These are phyloP conservation scores for Adansonia rubrostipa DNA, from an alignment of 441 rosid species.

Conservation along the genomic window DNA sequence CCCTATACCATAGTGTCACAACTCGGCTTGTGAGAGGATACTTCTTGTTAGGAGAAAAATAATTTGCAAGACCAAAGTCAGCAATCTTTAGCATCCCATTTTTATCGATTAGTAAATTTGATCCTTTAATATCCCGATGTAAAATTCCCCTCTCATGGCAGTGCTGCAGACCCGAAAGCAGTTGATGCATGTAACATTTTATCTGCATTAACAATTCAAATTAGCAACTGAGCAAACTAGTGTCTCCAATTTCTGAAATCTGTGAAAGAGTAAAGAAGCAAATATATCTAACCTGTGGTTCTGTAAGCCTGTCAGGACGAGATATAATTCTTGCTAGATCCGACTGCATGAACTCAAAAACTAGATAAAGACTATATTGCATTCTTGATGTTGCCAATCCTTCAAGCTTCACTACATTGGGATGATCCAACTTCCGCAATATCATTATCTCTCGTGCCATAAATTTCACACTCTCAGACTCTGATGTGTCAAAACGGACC, in stretches of 20 bases:
- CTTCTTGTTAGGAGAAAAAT: slow-evolving; percentile 40
- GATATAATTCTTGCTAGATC: slow-evolving; percentile 54
- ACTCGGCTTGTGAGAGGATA: slow-evolving; percentile 78
- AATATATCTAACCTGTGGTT: slow-evolving; percentile 44
- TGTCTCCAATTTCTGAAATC: slow-evolving; percentile 10
- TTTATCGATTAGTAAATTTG: slow-evolving; percentile 57
- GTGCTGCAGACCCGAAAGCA: slow-evolving; percentile 63
- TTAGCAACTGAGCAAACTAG: slow-evolving; percentile 2
- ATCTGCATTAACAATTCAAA: slow-evolving; percentile 42
- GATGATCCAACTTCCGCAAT: slow-evolving; percentile 78
- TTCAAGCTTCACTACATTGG: slow-evolving; percentile 73
- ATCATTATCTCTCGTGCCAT: slow-evolving; percentile 81
- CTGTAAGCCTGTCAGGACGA: slow-evolving; percentile 49
- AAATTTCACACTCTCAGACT: slow-evolving; percentile 72
- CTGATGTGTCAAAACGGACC: slow-evolving; percentile 63
- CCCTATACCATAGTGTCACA: slow-evolving; percentile 86
- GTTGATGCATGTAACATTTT: slow-evolving; percentile 61
- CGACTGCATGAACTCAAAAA: slow-evolving; percentile 77
- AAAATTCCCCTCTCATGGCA: slow-evolving; percentile 61
- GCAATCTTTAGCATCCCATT: slow-evolving; percentile 56
- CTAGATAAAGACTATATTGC: slow-evolving; percentile 70
- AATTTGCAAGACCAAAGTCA: slow-evolving; percentile 66
- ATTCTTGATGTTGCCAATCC: slow-evolving; percentile 69
- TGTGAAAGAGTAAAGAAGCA: neutral
- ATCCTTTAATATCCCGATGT: slow-evolving; percentile 62